A percentile compares a stretch with the other conserved stretches of the same genome.
These are phyloP conservation scores for Rhodosorus marinus DNA, from an alignment of 23 red algal genomes.

Conservation along the genomic window DNA sequence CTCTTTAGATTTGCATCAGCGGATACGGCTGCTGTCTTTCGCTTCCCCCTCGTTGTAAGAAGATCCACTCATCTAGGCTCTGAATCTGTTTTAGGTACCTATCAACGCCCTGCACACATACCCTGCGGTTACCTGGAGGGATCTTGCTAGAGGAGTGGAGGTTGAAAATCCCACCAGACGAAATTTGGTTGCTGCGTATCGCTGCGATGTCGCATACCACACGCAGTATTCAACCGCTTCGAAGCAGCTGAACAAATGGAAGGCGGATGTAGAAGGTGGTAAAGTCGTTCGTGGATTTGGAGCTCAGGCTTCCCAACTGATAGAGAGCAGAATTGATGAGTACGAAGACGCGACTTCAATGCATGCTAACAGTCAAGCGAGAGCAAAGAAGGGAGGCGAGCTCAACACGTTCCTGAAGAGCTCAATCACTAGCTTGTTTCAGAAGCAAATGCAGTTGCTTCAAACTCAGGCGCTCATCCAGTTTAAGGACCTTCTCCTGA, in stretches of 20 bases:
- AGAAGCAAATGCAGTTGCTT: slow-evolving; percentile 75
- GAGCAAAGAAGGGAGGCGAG: slow-evolving; percentile 53
- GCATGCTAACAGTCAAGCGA: slow-evolving; percentile 36
- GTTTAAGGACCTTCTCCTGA: slow-evolving; percentile 70
- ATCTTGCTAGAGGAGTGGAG: not conserved
- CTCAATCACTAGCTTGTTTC: slow-evolving; percentile 55
- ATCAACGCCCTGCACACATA: slow-evolving; percentile 56
- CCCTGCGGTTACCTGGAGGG: slow-evolving; percentile 14
- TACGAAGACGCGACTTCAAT: slow-evolving; percentile 54
- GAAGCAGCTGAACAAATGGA: not conserved
- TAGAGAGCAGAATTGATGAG: slow-evolving; percentile 30
- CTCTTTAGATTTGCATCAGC: no score
- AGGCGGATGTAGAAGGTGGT: slow-evolving; percentile 41
- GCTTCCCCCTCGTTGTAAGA: not conserved
- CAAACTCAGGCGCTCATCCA: slow-evolving; percentile 57
- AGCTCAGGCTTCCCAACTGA: slow-evolving; percentile 35
- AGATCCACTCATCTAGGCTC: not conserved
- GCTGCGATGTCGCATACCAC: slow-evolving; percentile 64
- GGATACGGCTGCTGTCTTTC: no score
- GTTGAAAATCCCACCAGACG: not conserved
- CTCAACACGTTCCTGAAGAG: slow-evolving; percentile 40
- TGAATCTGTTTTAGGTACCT: slow-evolving; percentile 48
- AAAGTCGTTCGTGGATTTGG: slow-evolving; percentile 38
- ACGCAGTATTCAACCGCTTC: slow-evolving; percentile 9
- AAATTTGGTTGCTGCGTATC: slow-evolving; percentile 62